A percentile compares a stretch with the other conserved stretches of the same genome.
Conservation (phyloP, 2,329 filamentous ascomycete species). For the Ambrosiella cleistominuta region DNA sequence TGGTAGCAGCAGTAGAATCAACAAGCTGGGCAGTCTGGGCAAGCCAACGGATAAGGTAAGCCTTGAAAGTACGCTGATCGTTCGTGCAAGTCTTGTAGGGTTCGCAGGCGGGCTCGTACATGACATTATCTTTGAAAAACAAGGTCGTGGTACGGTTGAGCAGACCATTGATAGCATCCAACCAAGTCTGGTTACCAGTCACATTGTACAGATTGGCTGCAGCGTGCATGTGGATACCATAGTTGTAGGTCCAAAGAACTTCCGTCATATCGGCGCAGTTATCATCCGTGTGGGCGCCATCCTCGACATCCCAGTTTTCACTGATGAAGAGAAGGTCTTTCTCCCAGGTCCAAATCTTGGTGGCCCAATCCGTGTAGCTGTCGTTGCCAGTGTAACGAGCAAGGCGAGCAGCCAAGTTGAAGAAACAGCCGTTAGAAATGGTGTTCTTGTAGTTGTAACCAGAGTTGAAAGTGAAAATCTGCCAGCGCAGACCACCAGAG, state of each 20-base stretch:
- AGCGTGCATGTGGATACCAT: slow-evolving; percentile 46
- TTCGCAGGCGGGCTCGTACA: slow-evolving; percentile 54
- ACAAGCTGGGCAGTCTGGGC: slow-evolving; percentile 36
- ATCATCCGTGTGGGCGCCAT: slow-evolving; percentile 24
- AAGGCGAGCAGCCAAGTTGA: slow-evolving; percentile 52
- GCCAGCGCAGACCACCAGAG: slow-evolving; percentile 65
- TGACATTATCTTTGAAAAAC: slow-evolving; percentile 37
- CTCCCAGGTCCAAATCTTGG: slow-evolving; percentile 52
- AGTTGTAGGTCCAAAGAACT: slow-evolving; percentile 46
- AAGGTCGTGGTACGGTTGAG: slow-evolving; percentile 30
- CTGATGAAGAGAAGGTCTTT: slow-evolving; percentile 37
- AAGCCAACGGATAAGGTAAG: slow-evolving; percentile 53
- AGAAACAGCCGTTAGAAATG: slow-evolving; percentile 53
- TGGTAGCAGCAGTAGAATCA: slow-evolving; percentile 30
- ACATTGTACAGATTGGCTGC: slow-evolving; percentile 45
- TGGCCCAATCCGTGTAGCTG: slow-evolving; percentile 63
- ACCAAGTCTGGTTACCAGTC: slow-evolving; percentile 35
- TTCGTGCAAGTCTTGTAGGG: slow-evolving; percentile 40
- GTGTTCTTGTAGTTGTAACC: slow-evolving; percentile 54
- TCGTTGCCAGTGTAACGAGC: slow-evolving; percentile 62
- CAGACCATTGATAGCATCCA: slow-evolving; percentile 40
- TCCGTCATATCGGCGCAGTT: slow-evolving; percentile 36
- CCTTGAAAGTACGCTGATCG: slow-evolving; percentile 62
- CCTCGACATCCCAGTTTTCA: slow-evolving; percentile 36
- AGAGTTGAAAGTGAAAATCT: slow-evolving; percentile 62